Evolutionary conservation across 1,284 basidiomycete species (phyloP).

Genomic region (Rhodotorula sp.): DNA sequence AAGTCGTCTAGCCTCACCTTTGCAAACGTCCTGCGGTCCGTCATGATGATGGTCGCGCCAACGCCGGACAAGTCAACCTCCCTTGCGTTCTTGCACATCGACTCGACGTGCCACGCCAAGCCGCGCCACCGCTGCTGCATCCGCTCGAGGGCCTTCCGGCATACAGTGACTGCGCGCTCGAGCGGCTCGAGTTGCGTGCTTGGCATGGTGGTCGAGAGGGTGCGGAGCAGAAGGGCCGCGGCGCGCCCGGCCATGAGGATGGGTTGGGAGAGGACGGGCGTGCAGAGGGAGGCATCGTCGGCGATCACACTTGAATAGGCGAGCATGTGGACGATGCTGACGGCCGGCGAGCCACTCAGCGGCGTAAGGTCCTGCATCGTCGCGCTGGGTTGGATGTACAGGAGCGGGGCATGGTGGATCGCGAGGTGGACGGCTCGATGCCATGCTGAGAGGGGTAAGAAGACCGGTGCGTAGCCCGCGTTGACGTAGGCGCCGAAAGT

Average conservation of each 20-base stretch:
- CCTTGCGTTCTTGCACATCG: not conserved
- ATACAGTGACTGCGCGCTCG: slow-evolving; percentile 8
- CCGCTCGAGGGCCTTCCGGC: slow-evolving; percentile 5
- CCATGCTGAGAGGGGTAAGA: slow-evolving; percentile 27
- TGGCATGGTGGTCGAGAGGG: not conserved
- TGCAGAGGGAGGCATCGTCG: slow-evolving; percentile 10
- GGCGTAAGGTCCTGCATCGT: not conserved
- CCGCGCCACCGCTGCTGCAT: slow-evolving; percentile 8
- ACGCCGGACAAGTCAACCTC: slow-evolving; percentile 7
- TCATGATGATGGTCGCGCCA: slow-evolving; percentile 1
- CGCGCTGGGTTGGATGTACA: not conserved
- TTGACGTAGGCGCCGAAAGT: slow-evolving; percentile 17
- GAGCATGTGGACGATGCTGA: slow-evolving; percentile 15
- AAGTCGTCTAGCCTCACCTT: slow-evolving; percentile 10
- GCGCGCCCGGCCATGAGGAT: slow-evolving; percentile 17
- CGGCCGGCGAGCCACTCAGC: slow-evolving; percentile 3
- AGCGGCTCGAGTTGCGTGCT: slow-evolving; percentile 7
- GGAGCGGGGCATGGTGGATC: slow-evolving; percentile 10
- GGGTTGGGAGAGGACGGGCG: slow-evolving; percentile 13
- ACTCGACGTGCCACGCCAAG: slow-evolving; percentile 11
- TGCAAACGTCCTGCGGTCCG: slow-evolving; percentile 6
- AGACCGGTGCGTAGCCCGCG: slow-evolving; percentile 13
- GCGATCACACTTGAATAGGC: slow-evolving; percentile 10
- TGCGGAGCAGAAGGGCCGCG: not conserved
- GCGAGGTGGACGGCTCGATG: slow-evolving; percentile 26